A percentile compares a stretch with the other conserved stretches of the same genome.
These are phyloP conservation scores for Russula sp. DNA, from an alignment of 768 basidiomycete genomes.

Conservation along the genomic window DNA sequence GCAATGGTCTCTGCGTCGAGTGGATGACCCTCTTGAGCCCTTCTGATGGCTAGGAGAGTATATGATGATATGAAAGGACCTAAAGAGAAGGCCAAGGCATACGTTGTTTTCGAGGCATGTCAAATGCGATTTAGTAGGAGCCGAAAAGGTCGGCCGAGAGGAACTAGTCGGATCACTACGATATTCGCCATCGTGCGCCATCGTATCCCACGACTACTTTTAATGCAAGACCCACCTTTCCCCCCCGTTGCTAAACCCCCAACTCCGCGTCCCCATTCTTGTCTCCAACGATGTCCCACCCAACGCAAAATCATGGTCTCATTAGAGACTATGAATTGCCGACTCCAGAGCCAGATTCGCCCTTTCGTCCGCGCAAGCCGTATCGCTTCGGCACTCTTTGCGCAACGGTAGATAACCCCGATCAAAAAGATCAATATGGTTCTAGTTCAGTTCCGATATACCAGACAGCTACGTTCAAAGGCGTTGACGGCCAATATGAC, in stretches of 20 bases:
- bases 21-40: conserved; percentile 43
- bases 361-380: conserved; percentile 61
- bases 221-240: conserved; percentile 1
- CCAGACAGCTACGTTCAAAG: conserved; percentile 98
- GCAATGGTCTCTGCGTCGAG: conserved; percentile 66
- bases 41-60: conserved; percentile 43
- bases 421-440: conserved; percentile 93
- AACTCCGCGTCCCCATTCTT: not conserved
- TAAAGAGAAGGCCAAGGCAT: not conserved
- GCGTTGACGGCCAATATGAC: conserved; percentile 83
- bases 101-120: conserved; percentile 28
- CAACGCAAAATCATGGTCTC: conserved; percentile 10
- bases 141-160: conserved; percentile 18
- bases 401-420: conserved; percentile 88
- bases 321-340: conserved; percentile 52
- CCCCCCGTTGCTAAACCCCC: conserved; percentile 1
- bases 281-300: conserved; percentile 14
- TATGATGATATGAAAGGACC: not conserved
- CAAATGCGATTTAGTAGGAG: not conserved
- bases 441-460: conserved; percentile 96
- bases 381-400: conserved; percentile 90
- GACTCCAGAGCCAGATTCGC: conserved; percentile 81
- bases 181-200: conserved; percentile 18
- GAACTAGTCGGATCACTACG: not conserved
- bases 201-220: conserved; percentile 29